Percentiles rank a stretch among this genome's conserved stretches.
These are phyloP conservation scores for Sphaceloma murrayae DNA, from an alignment of 2,329 filamentous ascomycete species.

Conservation along the genomic window DNA sequence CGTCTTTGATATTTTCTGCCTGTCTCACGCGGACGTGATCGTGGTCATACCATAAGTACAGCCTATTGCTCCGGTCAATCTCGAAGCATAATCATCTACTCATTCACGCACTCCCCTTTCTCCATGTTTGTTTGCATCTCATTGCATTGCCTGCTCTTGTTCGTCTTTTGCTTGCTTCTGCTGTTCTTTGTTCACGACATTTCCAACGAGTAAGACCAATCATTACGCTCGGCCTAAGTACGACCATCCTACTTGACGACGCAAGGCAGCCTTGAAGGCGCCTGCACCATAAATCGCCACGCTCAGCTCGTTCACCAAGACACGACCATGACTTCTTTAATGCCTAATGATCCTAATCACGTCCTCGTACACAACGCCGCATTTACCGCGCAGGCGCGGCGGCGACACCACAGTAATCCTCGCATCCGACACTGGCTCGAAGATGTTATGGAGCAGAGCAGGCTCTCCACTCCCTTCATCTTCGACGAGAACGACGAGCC, in stretches of 20 bases:
- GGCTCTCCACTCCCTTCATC: constrained; percentile 2
- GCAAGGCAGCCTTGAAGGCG: background rate
- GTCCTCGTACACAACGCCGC: constrained; percentile 12
- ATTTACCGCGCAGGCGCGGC: constrained; percentile 9
- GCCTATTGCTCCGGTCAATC: background rate
- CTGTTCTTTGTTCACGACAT: background rate
- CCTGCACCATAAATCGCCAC: constrained; percentile 7
- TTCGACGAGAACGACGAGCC: constrained; percentile 13
- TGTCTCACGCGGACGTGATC: constrained; percentile 6
- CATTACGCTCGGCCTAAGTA: background rate
- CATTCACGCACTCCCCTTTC: no score
- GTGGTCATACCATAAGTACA: constrained; percentile 6
- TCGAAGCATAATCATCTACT: constrained; percentile 1
- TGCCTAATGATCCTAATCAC: constrained; percentile 8
- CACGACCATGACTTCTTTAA: constrained; percentile 4
- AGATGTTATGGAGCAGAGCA: constrained; percentile 15
- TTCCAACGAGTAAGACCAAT: background rate
- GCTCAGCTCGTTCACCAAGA: constrained; percentile 1
- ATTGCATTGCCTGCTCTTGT: background rate
- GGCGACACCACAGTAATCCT: constrained; percentile 8
- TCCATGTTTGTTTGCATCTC: constrained; percentile 10
- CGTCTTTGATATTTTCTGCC: background rate
- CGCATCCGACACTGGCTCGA: constrained; percentile 16
- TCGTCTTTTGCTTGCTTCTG: background rate
- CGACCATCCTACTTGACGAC: constrained; percentile 4